These are phyloP conservation scores for Cruciata laevipes DNA, from an alignment of 257 asterid genomes.

Conservation along the genomic window DNA sequence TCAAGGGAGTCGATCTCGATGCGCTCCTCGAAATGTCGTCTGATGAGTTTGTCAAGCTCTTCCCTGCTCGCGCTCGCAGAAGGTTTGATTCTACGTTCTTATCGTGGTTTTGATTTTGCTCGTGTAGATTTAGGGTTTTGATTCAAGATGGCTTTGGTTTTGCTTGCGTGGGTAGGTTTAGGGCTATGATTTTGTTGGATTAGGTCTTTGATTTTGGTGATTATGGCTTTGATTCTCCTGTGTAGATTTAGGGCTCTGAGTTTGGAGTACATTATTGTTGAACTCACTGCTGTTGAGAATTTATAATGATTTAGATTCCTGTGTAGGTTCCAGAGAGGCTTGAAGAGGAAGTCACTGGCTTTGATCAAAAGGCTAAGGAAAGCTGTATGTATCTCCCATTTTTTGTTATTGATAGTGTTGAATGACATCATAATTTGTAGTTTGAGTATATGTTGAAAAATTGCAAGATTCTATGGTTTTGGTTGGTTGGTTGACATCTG, in stretches of 20 bases:
- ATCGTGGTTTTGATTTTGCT: neutral
- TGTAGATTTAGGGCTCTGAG: neutral
- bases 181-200: neutral
- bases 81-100: conserved; percentile 24
- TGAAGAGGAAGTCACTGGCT: conserved; percentile 86
- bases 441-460: too few relatives aligned
- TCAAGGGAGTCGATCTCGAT: conserved; percentile 88
- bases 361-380: conserved; percentile 68
- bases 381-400: conserved; percentile 40
- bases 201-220: too few relatives aligned
- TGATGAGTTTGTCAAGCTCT: conserved; percentile 76
- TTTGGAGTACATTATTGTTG: neutral
- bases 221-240: too few relatives aligned
- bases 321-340: conserved; percentile 64
- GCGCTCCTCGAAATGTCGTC: conserved; percentile 81
- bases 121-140: neutral
- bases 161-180: too few relatives aligned
- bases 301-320: neutral
- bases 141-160: too few relatives aligned
- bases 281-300: neutral
- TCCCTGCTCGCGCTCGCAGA: conserved; percentile 66
- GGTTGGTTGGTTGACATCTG: too few relatives aligned
- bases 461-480: too few relatives aligned
- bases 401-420: neutral
- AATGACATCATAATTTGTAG: too few relatives aligned